Evolutionary conservation across 2,329 filamentous ascomycete genomes (phyloP).

Genomic region (Fusarium sarcochroum): DNA sequence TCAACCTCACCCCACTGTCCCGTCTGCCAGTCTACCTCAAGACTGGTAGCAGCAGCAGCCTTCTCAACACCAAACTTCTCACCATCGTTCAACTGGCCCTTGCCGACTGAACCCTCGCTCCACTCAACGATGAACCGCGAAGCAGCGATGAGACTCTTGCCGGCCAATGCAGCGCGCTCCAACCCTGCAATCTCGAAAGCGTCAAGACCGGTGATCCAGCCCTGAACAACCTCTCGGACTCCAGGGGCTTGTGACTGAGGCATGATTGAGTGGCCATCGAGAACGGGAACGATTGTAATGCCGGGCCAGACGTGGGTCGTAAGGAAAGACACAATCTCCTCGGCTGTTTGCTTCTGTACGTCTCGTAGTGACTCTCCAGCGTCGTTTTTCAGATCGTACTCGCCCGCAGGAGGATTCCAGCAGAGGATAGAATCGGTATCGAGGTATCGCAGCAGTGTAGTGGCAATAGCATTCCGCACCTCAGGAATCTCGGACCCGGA

Average conservation of each 20-base stretch:
- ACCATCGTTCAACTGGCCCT: conserved; percentile 55
- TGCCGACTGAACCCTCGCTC: conserved; percentile 78
- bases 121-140: conserved; percentile 86
- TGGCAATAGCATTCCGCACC: conserved; percentile 74
- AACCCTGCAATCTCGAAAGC: conserved; percentile 88
- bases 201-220: conserved; percentile 81
- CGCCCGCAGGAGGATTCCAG: conserved; percentile 76
- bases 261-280: conserved; percentile 83
- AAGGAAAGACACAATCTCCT: conserved; percentile 79
- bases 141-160: conserved; percentile 87
- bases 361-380: conserved; percentile 74
- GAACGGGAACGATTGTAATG: conserved; percentile 80
- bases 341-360: conserved; percentile 77
- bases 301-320: conserved; percentile 86
- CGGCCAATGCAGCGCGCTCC: conserved; percentile 85
- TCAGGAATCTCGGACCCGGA: conserved; percentile 57
- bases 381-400: conserved; percentile 63
- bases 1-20: conserved; percentile 96
- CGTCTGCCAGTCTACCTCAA: conserved; percentile 94
- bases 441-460: conserved; percentile 84
- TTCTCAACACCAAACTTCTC: conserved; percentile 82
- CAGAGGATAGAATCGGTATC: conserved; percentile 94
- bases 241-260: conserved; percentile 79
- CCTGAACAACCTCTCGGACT: conserved; percentile 82
- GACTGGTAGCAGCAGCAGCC: conserved; percentile 80